These are phyloP conservation scores for Grosmannia huntii DNA, from an alignment of 2,329 filamentous ascomycete genomes.

Conservation along the genomic window DNA sequence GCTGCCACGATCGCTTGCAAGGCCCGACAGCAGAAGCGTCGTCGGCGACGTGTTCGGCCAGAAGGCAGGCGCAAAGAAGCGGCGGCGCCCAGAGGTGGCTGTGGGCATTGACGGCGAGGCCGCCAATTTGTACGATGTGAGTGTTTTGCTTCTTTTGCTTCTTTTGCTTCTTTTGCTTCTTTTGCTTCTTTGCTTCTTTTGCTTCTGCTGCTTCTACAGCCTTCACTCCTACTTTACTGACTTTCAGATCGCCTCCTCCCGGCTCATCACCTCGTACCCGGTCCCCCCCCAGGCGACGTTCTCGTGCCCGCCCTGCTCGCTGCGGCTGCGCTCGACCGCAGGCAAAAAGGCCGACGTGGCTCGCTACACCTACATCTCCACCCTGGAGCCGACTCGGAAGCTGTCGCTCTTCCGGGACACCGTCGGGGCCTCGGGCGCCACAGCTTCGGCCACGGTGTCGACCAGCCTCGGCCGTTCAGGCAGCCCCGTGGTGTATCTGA, in stretches of 20 bases:
- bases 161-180: background rate
- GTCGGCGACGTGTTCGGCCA: conserved; percentile 50
- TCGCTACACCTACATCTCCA: conserved; percentile 50
- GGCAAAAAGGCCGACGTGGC: conserved; percentile 21
- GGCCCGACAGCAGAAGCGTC: conserved; percentile 35
- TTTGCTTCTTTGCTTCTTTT: too few species aligned
- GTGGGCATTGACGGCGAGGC: conserved; percentile 53
- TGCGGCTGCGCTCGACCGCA: conserved; percentile 35
- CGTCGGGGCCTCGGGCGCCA: conserved; percentile 36
- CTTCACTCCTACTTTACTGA: background rate
- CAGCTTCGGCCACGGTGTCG: conserved; percentile 35
- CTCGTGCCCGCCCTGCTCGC: conserved; percentile 47
- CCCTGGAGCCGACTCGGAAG: conserved; percentile 33
- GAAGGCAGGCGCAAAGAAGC: conserved; percentile 40
- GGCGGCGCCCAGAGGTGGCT: conserved; percentile 49
- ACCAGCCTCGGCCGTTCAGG: conserved; percentile 22
- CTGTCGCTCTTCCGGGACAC: conserved; percentile 48
- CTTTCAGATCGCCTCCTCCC: conserved; percentile 43
- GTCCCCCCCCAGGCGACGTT: conserved; percentile 53
- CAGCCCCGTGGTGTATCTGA: conserved; percentile 29
- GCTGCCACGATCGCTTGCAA: conserved; percentile 45
- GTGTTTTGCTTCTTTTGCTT: conserved; percentile 15
- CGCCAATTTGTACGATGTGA: conserved; percentile 52
- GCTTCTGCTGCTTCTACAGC: background rate
- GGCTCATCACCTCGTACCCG: conserved; percentile 53